Conservation (phyloP, 371 early-diverging fungal species). For the Mortierella polycephala region DNA sequence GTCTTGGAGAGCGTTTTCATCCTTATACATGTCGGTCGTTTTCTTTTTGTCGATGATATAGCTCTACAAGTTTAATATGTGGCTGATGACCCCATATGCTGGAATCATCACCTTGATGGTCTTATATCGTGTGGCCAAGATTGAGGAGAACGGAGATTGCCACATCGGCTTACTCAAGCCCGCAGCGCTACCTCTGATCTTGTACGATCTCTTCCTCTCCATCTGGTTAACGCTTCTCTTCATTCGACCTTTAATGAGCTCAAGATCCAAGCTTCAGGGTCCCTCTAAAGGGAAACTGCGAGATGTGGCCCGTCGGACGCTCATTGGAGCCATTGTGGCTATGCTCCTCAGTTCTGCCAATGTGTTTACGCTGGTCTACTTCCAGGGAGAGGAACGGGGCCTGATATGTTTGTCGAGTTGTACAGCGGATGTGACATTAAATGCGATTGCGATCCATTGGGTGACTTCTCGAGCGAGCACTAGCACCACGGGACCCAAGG, state of each 20-base stretch:
- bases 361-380: conserved; percentile 48
- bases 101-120: conserved; percentile 56
- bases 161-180: conserved; percentile 53
- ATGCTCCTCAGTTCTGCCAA: conserved; percentile 51
- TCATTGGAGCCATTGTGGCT: conserved; percentile 51
- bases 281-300: conserved; percentile 37
- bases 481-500: neutral
- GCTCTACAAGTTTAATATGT: conserved; percentile 55
- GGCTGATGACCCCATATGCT: conserved; percentile 53
- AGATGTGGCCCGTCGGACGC: conserved; percentile 58
- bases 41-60: neutral
- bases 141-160: conserved; percentile 49
- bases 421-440: conserved; percentile 17
- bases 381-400: conserved; percentile 53
- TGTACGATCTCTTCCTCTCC: conserved; percentile 55
- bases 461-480: conserved; percentile 20
- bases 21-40: too few relatives aligned
- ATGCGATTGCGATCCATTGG: conserved; percentile 32
- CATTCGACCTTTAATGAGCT: conserved; percentile 50
- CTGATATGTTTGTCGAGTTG: conserved; percentile 19
- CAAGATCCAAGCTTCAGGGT: conserved; percentile 13
- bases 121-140: conserved; percentile 34
- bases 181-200: conserved; percentile 51
- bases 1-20: neutral
- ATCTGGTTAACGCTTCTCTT: conserved; percentile 53